Evolutionary conservation across 2,329 filamentous ascomycete genomes (phyloP), one percentile per base, ranked within the genome.

Genomic region (Pestalotiopsis fici): DNA sequence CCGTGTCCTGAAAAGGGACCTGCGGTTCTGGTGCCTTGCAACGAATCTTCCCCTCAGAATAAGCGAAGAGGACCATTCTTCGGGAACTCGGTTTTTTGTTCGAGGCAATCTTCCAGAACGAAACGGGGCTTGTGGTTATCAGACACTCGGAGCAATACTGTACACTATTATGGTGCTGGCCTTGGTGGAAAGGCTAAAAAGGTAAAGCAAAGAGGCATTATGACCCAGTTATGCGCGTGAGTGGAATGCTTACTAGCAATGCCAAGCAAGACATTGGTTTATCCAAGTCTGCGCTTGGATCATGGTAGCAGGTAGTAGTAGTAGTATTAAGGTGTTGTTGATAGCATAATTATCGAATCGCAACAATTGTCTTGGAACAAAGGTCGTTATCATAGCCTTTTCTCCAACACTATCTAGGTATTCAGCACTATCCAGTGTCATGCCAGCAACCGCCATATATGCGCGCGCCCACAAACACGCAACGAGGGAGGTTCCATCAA

Each of bases 41-140:
- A 21, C n/a, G 18, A 50, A n/a, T 50, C n/a, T 21, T 50, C 18
- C 4, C n/a, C 43, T n/a, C 43, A 50, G 21, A 18, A n/a, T 50
- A n/a, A 11, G 31, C 31, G 31, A 35, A 11, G 5, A 35, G 11
- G 31, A 35, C 31, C 31, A 6, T 35, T 11, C 31, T 35, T 54
- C 11, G 31, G 39, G 50, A 65, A 35, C n/a, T 15, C n/a, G 25
- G 50, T n/a, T 9, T 64, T 3, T 56, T 13, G 12, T 23, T 63
- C 61, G 43, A 54, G n/a, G 43, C 27, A 64, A 54, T 56, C 39
- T 64, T 64, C 61, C n/a, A 64, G 61, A 64, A 56, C 23, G 15
- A 47, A 35, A 35, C 31, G 31, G 31, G 31, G 43, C n/a, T 18
- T 50, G 21, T 50, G 43, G 43, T 35, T 35, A 35, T 35, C 31